A percentile compares a stretch with the other conserved stretches of the same genome.
phyloP scores from a whole-genome alignment of 768 basidiomycete genomes.

The Tylopilus sp. region DNA sequence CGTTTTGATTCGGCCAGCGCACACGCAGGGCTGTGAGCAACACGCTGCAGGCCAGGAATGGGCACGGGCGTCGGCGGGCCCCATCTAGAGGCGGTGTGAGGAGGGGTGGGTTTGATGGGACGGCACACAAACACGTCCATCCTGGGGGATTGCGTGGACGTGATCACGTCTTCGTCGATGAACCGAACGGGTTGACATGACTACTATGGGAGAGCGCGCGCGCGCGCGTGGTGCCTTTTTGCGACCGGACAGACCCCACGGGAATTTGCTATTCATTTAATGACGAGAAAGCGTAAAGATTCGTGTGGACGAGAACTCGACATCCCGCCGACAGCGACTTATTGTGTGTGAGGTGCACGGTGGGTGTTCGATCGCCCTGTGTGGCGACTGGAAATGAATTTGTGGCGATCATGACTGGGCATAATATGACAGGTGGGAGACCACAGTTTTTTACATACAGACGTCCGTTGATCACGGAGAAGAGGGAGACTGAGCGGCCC shows the following conservation, averaged over 20 bases:
- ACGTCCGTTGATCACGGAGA: constrained; percentile 17
- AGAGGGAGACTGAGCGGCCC: constrained; percentile 15
- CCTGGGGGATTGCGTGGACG: constrained; percentile 11
- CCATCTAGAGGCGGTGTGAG: not conserved
- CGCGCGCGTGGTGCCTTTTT: not conserved
- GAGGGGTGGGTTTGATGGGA: not conserved
- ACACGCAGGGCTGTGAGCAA: not conserved
- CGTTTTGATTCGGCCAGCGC: not conserved
- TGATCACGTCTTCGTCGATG: constrained; percentile 4
- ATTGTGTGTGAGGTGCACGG: not conserved
- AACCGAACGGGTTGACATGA: constrained; percentile 12
- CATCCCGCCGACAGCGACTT: not conserved
- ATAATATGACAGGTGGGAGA: not conserved
- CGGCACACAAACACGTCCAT: not conserved
- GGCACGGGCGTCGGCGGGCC: constrained; percentile 2
- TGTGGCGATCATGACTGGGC: constrained; percentile 20
- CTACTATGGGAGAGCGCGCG: constrained; percentile 16
- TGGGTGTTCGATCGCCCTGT: not conserved
- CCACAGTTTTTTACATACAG: not conserved
- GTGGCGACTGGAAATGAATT: constrained; percentile 14
- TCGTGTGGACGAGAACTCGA: not conserved
- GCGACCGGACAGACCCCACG: not conserved
- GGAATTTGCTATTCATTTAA: constrained; percentile 5
- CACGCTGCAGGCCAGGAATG: constrained; percentile 3
- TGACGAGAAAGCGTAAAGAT: not conserved